Percentiles rank a stretch among this genome's conserved stretches.
phyloP scores from a whole-genome alignment of 2,329 filamentous ascomycete species.

The Penicillium sp. region DNA sequence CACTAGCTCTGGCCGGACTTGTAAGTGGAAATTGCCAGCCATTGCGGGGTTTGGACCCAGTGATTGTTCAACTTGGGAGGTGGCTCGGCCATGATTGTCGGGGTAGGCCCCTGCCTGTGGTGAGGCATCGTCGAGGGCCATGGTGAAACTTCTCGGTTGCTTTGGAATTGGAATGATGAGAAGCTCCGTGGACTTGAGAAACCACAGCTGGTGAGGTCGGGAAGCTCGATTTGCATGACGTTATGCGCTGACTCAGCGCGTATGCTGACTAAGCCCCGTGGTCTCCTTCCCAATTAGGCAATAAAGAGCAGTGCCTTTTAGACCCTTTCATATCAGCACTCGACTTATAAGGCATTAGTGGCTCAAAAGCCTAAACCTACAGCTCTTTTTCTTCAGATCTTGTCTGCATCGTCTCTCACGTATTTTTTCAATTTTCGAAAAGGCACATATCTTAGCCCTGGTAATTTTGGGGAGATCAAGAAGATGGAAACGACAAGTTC shows the following conservation, averaged over 20 bases:
- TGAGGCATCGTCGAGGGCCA: constrained; percentile 30
- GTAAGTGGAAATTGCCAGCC: constrained; percentile 20
- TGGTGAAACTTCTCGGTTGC: background rate
- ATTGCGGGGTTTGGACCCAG: constrained; percentile 18
- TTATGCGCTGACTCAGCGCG: constrained; percentile 20
- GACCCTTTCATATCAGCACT: no score
- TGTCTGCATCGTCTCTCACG: no score
- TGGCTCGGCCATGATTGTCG: constrained; percentile 8
- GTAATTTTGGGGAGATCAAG: no score
- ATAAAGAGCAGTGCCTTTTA: no score
- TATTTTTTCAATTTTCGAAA: no score
- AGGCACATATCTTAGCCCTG: no score
- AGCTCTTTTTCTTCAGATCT: no score
- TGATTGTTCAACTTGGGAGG: constrained; percentile 6
- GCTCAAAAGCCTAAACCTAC: no score
- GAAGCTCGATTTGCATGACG: constrained; percentile 13
- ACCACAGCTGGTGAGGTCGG: background rate
- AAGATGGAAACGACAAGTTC: no score
- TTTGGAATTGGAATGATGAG: background rate
- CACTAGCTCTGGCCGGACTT: constrained; percentile 33
- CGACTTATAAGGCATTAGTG: no score
- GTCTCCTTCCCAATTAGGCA: no score
- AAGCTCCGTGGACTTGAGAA: background rate
- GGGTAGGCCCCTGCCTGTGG: constrained; percentile 19
- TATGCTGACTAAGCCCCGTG: background rate